Evolutionary conservation across 2,329 filamentous ascomycete species (phyloP), one percentile per base, ranked within the genome.

Genomic region (Trichoderma semiorbis): DNA sequence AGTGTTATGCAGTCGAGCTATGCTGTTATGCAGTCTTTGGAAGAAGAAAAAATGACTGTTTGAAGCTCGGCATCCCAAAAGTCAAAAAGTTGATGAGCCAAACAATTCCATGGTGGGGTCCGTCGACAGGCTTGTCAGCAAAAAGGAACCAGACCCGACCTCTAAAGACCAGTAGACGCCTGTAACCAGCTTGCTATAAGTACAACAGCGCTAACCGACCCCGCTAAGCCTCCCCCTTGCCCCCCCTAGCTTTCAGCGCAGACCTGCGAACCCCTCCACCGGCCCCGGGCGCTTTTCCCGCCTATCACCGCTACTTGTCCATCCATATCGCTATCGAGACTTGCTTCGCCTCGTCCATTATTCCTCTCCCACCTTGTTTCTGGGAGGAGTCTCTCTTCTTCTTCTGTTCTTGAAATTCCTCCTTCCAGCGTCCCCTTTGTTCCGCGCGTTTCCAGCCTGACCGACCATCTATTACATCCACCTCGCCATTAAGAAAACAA

Each of bases 271-370:
- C 66, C 66, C 66, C 66, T 69, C 66, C 66, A 61, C 32, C 34
- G 10, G 12, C 53, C 34, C 10, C 30, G 43, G 18, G 43, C 43
- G 43, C 30, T 18, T 57, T 32, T 50, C 43, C 63, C 43, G 32
- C 55, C 66, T 60, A 69, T 69, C 55, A 69, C 66, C 66, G 66
- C 66, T 34, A 68, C 43, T 66, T 57, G 63, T 30, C 30, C 43
- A 16, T 43, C 28, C 39, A 11, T 66, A 50, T 60, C 57, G 30
- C 30, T 34, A 64, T 64, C 61, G n/a, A 24, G 11, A 39, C 36
- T 12, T 50, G 61, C 61, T 64, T 64, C 61, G 61, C 61, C 61
- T 64, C 61, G 47, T 30, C 36, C 26, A n/a, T 36, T 50, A 47
- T 65, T 64, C 7, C 7, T 53, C 28, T 53, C 18, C 39, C 7